These are phyloP conservation scores for Exsudoporus frostii DNA, from an alignment of 768 basidiomycete genomes.

Conservation along the genomic window DNA sequence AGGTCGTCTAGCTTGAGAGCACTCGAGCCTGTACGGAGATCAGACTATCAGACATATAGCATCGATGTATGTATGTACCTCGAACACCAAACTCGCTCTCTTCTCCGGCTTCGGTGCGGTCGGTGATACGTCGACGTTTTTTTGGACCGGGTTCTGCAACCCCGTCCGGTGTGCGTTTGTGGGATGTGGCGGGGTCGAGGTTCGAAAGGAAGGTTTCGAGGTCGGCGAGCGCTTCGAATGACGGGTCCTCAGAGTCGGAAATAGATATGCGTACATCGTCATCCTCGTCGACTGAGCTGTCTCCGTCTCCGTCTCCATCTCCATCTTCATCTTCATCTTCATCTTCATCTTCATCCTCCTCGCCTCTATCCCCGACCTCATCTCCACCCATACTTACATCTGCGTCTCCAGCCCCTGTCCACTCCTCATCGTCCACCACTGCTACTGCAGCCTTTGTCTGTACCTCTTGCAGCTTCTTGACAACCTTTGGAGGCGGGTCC, in stretches of 20 bases:
- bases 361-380: slow-evolving; percentile 29
- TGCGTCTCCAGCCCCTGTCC: slow-evolving; percentile 10
- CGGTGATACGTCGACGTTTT: slow-evolving; percentile 60
- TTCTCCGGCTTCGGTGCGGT: slow-evolving; percentile 73
- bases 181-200: slow-evolving; percentile 51
- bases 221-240: slow-evolving; percentile 60
- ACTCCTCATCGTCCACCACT: slow-evolving; percentile 37
- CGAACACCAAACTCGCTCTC: slow-evolving; percentile 78
- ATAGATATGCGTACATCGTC: slow-evolving; percentile 48
- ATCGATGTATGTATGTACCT: slow-evolving; percentile 32
- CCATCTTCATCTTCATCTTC: slow-evolving; percentile 9
- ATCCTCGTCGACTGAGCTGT: slow-evolving; percentile 28
- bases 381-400: slow-evolving; percentile 37
- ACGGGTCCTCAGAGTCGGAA: slow-evolving; percentile 46
- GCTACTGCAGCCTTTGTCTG: slow-evolving; percentile 57
- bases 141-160: slow-evolving; percentile 29
- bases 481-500: slow-evolving; percentile 8
- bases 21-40: slow-evolving; percentile 22
- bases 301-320: too few species aligned
- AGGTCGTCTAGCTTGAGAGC: slow-evolving; percentile 72
- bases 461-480: slow-evolving; percentile 19
- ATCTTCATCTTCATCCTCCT: slow-evolving; percentile 7
- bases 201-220: slow-evolving; percentile 70
- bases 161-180: slow-evolving; percentile 51
- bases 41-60: neutral